Percentiles rank a stretch among this genome's conserved stretches.
phyloP scores from a whole-genome alignment of 768 basidiomycete species.

The Fomitopsis serialis region DNA sequence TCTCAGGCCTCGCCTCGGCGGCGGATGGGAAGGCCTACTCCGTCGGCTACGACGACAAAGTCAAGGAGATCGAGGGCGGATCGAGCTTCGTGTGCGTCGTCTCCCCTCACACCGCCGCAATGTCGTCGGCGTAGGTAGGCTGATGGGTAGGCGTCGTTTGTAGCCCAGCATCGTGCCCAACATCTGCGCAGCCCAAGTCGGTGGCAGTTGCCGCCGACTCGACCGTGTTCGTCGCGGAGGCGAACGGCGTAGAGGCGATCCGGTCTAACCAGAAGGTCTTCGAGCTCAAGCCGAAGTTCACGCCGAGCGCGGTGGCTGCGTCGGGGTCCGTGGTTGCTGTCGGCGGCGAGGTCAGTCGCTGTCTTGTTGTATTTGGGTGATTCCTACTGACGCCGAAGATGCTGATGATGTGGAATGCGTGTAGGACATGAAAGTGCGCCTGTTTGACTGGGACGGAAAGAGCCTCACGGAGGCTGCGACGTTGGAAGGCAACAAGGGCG shows the following conservation, averaged over 20 bases:
- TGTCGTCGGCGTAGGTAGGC: no score
- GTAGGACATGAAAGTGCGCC: conserved; percentile 69
- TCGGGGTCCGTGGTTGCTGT: conserved; percentile 53
- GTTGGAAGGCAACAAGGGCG: conserved; percentile 64
- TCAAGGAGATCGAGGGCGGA: conserved; percentile 57
- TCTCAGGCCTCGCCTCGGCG: conserved; percentile 64
- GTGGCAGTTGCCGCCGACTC: conserved; percentile 55
- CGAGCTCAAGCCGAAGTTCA: conserved; percentile 45
- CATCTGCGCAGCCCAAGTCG: conserved; percentile 61
- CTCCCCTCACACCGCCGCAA: background rate
- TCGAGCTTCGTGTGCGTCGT: conserved; percentile 46
- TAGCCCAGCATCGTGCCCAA: conserved; percentile 49
- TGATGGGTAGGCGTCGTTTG: no score
- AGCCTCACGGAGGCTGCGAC: conserved; percentile 48
- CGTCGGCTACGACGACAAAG: conserved; percentile 74
- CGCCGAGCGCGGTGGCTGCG: conserved; percentile 54
- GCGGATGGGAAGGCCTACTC: conserved; percentile 53
- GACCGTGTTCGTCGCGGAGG: conserved; percentile 62
- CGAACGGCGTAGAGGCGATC: conserved; percentile 57
- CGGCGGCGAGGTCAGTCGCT: conserved; percentile 60
- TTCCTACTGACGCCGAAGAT: background rate
- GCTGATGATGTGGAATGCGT: background rate
- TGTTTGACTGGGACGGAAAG: conserved; percentile 71
- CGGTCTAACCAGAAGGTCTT: conserved; percentile 64
- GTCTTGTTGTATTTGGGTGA: background rate